These are phyloP conservation scores for Pontederia paniculata DNA, from an alignment of 176 grass and related monocot genomes.

Conservation along the genomic window DNA sequence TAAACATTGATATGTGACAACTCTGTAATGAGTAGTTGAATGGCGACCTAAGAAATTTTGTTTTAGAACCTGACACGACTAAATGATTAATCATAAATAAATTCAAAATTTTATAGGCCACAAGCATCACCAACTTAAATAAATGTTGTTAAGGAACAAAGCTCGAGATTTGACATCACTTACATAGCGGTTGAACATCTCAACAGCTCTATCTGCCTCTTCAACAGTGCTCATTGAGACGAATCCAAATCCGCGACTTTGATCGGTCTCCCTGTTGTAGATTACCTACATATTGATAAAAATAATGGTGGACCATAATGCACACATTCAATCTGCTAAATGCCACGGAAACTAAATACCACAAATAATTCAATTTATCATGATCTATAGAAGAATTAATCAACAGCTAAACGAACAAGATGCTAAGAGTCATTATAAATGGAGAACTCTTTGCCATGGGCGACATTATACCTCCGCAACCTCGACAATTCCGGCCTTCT, in stretches of 20 bases:
- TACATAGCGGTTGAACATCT: conserved; percentile 11
- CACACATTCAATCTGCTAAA: neutral
- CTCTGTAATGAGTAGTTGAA: no score
- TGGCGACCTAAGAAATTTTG: no score
- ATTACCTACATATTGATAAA: neutral
- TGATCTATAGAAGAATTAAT: neutral
- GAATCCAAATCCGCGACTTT: conserved; percentile 15
- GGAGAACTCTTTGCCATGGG: neutral
- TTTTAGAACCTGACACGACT: no score
- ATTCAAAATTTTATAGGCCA: no score
- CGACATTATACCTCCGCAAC: neutral
- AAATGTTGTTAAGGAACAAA: neutral
- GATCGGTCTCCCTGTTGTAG: conserved; percentile 13
- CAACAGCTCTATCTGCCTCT: conserved; percentile 8
- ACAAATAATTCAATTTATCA: neutral
- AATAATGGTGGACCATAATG: neutral
- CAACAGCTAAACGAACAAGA: neutral
- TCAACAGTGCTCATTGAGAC: conserved; percentile 13
- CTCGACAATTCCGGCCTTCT: conserved; percentile 9
- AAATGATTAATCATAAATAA: no score
- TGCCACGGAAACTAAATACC: neutral
- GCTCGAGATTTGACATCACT: neutral
- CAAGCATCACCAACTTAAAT: neutral
- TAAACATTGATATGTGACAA: no score
- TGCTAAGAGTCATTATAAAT: neutral